Evolutionary conservation across 2,329 filamentous ascomycete genomes (phyloP), one percentile per base, ranked within the genome.

Genomic region (Penicillium verrucosum): DNA sequence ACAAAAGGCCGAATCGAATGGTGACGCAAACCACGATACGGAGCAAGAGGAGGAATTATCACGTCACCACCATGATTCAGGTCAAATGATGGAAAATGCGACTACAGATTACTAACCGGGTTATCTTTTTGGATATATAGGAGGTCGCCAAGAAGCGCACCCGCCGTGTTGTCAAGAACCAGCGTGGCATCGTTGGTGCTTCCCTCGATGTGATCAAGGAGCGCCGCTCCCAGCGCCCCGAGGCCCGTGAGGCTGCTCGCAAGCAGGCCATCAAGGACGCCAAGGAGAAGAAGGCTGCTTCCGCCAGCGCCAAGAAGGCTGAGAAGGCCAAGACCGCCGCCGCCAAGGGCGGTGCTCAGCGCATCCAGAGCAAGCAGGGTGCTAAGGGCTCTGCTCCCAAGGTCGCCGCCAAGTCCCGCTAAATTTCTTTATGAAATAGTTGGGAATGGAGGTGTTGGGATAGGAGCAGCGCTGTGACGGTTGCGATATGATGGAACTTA

Each of bases 121-220:
- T 47, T 36, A 59, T 65, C 64, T 62, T 69, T 56, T 56, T 56
- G 60, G 55, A 70, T 68, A 63, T 75, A 85, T 80, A 99, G 94
- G 94, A 99, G 87, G 89, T 96, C 77, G 92, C 93, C 85, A 99
- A 99, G 90, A 97, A 97, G 89, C 92, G 94, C 78, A 92, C 92
- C 70, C 94, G 94, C 85, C 91, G 92, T 78, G 91, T 91, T 76
- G 90, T 99, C 83, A 99, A 99, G 90, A 81, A 90, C 80, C 94
- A 99, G 87, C 92, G 94, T 85, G 93, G 89, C 78, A 96, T 99
- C 80, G 94, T 99, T 72, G 94, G 94, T 86, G 94, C 94, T 71
- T 97, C 94, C 65, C 92, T 99, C 80, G 94, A 99, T 79, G 92
- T 97, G 77, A 97, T 99, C 87, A 97, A 97, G 89, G 94, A 99